Percentiles rank a stretch among this genome's conserved stretches.
These are phyloP conservation scores for Daldinia decipiens DNA, from an alignment of 495 filamentous ascomycete genomes.

Conservation along the genomic window DNA sequence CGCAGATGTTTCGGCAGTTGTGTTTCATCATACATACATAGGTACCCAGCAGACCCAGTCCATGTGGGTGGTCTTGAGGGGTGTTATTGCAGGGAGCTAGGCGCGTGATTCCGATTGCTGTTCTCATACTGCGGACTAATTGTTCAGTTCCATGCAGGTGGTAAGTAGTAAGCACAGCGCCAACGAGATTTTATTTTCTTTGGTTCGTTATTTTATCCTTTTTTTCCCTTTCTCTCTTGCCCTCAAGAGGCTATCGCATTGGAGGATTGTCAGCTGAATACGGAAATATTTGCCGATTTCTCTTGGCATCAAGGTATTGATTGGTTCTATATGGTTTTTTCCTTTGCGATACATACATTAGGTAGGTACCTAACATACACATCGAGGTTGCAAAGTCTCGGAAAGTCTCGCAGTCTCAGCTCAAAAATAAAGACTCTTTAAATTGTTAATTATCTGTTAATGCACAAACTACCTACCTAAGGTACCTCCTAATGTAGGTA, in stretches of 20 bases:
- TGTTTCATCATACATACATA: constrained; percentile 30
- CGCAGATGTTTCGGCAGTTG: constrained; percentile 41
- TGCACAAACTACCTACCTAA: constrained; percentile 9
- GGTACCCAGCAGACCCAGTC: too few species aligned
- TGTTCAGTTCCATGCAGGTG: constrained; percentile 24
- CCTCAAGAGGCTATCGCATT: constrained; percentile 12
- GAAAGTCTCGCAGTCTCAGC: constrained; percentile 13
- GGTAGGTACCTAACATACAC: too few species aligned
- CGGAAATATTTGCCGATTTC: constrained; percentile 37
- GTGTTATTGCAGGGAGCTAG: constrained; percentile 21
- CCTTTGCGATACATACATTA: too few species aligned
- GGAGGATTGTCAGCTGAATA: constrained; percentile 26
- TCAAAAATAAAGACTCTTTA: constrained; percentile 11
- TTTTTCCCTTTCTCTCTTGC: not conserved
- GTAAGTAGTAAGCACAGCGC: constrained; percentile 42
- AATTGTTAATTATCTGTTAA: constrained; percentile 21
- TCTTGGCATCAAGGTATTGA: constrained; percentile 36
- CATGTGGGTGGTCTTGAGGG: not conserved
- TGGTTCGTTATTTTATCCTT: constrained; percentile 6
- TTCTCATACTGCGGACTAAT: constrained; percentile 11
- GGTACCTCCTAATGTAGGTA: too few species aligned
- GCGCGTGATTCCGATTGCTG: constrained; percentile 39
- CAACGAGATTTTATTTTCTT: constrained; percentile 27
- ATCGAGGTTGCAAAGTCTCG: constrained; percentile 1
- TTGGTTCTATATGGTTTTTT: constrained; percentile 24